Base-by-base conservation (phyloP, 1,284 basidiomycete species). In the Heterobasidion parviporum region DNA sequence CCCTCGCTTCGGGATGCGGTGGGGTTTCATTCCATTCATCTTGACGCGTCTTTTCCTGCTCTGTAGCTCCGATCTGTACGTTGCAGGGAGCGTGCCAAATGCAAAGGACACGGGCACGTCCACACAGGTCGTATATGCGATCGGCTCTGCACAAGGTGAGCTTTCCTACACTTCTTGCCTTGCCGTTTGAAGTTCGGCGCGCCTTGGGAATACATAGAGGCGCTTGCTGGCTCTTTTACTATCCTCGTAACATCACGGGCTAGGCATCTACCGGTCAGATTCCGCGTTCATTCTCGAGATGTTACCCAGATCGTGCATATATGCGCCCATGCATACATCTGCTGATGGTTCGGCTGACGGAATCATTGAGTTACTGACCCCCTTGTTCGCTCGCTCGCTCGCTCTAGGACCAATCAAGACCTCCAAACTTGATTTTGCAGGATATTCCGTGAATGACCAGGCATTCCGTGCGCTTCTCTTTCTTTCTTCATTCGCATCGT, bases 121-220 rank as follows among this genome's bases (percentile, higher is more conserved):
- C 4, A 64, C 82, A 10, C 78, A 78, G 1, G 66, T 90, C 14
- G 68, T 73, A 5, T 90, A 90, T 63, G 88, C 87, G 7, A 79
- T 89, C 32, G 87, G 87, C 49, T 73, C 72, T 50, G 85, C 85
- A 10, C 60, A 70, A 59, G 87, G 87, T 86, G 60, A 36, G 55
- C 46, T 47, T 72, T 69, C 26, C 15, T 43, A 41, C n/a, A 26
- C n/a, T 36, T 5, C 26, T 6, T 7, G 35, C 14, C 7, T 52
- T 15, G 18, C 35, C 8, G 2, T 38, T 43, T 10, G 38, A n/a
- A 7, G 38, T 7, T 41, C 38, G 26, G 38, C n/a, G 38, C 38
- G 38, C 12, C 10, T 41, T 41, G 38, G 3, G 12, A n/a, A 41
- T 41, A 12, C 38, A 41, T n/a, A 41, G 38, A 12, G 38, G 26